Evolutionary conservation across 192 early-diverging fungal genomes (phyloP).

Genomic region (Geranomyces michiganensis): DNA sequence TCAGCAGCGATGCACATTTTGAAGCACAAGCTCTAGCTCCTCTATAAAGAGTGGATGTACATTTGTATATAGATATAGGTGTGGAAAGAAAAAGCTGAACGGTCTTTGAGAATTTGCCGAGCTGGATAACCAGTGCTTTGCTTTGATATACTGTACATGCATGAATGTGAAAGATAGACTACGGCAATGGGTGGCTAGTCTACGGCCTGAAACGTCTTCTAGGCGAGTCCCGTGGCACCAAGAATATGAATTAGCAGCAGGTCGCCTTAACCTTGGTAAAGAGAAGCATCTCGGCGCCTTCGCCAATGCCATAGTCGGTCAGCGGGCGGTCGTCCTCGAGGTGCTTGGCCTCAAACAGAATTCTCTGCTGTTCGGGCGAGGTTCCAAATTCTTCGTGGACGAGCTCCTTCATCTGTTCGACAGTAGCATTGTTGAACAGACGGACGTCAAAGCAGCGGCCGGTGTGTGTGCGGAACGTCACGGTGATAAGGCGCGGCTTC

Average conservation of each 20-base stretch:
- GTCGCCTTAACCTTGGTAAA: too few relatives aligned
- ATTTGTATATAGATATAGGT: too few relatives aligned
- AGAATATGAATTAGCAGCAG: too few relatives aligned
- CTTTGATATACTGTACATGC: too few relatives aligned
- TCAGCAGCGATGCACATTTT: not conserved
- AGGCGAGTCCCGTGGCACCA: too few relatives aligned
- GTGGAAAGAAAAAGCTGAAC: too few relatives aligned
- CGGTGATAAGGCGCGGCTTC: not conserved
- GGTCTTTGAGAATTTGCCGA: too few relatives aligned
- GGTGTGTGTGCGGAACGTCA: not conserved
- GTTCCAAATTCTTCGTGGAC: constrained; percentile 87
- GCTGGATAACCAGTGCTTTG: too few relatives aligned
- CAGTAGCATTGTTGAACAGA: constrained; percentile 64
- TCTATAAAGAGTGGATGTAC: too few relatives aligned
- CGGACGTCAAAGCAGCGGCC: constrained; percentile 52
- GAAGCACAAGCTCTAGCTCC: not conserved
- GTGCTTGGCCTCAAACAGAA: not conserved
- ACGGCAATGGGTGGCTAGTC: too few relatives aligned
- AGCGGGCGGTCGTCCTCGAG: constrained; percentile 8
- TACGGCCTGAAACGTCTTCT: too few relatives aligned
- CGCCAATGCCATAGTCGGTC: not conserved
- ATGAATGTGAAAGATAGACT: too few relatives aligned
- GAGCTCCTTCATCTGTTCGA: constrained; percentile 81
- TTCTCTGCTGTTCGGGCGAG: not conserved
- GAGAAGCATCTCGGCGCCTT: not conserved